phyloP scores from a whole-genome alignment of 306 rosid genomes.

The Quercus gilva region DNA sequence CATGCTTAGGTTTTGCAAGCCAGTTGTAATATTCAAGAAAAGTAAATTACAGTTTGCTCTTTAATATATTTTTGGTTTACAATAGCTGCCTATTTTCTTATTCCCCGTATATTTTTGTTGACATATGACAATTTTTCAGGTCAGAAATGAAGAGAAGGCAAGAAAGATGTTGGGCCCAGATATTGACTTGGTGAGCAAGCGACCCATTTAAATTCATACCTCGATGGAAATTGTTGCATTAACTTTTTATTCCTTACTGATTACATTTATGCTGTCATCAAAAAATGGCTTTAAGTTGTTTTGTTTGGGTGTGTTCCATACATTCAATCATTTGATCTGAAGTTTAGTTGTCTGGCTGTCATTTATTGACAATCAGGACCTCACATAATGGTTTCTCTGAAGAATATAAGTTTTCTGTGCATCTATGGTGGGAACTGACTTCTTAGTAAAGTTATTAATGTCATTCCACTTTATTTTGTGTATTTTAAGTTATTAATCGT shows the following conservation, averaged over 20 bases:
- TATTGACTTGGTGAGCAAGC: conserved; percentile 78
- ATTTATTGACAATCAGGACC: neutral
- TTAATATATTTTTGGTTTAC: neutral
- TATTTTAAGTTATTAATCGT: neutral
- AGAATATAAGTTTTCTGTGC: neutral
- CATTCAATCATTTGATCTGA: neutral
- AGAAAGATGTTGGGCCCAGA: conserved; percentile 80
- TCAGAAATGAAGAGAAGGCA: conserved; percentile 90
- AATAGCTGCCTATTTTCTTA: neutral
- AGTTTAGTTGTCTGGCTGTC: neutral
- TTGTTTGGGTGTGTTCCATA: neutral
- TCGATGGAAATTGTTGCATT: neutral
- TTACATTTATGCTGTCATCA: neutral
- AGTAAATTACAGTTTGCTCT: neutral
- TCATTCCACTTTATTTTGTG: neutral
- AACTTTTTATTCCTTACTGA: neutral
- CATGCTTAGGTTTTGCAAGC: neutral
- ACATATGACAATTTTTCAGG: conserved; percentile 46
- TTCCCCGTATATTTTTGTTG: neutral
- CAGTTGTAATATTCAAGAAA: neutral
- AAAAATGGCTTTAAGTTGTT: neutral
- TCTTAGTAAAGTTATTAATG: neutral
- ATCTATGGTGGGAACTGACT: neutral
- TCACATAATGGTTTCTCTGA: neutral
- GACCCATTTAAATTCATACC: neutral